Evolutionary conservation across 345 rosid species (phyloP), one percentile per base, ranked within the genome.

Genomic region (Syzygium aqueum): DNA sequence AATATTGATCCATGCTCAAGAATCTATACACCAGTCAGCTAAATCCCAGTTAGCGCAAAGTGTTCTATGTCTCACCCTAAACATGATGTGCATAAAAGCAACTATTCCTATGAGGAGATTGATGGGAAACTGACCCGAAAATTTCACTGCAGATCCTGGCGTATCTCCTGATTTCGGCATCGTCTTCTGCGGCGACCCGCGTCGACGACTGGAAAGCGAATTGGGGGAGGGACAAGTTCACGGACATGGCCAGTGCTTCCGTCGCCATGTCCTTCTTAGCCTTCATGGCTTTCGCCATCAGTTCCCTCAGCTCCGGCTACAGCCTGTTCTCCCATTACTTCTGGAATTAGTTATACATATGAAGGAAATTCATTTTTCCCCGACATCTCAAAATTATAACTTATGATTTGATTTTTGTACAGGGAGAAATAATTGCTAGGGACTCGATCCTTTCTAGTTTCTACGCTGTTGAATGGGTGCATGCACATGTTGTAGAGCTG

Each of bases 201-300:
- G 98, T 96, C 27, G 96, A 93, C n/a, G 99, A 98, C 87, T 98
- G 99, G 99, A 93, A 95, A 50, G 90, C 98, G 3, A 98, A 98
- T 52, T 98, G 99, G 99, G 99, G 99, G 46, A 95, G 94, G 83
- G 99, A 98, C 63, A 96, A 94, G 90, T 98, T 98, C 93, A 96
- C 99, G 5, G 91, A 93, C 88, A 96, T 94, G 98, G 99, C 99
- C 33, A 94, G 92, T 88, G 98, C 97, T 19, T 98, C 99, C 0
- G 88, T 98, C 4, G 95, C 96, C 11, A 92, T 96, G 95, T 92
- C 99, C 33, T 96, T 98, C 89, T 82, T 96, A 52, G 98, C 98
- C 49, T 96, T 98, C 89, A 33, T 87, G 57, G 97, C 95, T 86
- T 96, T 94, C 86, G 98, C 98, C 56, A 61, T 89, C 67, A 96